Base-by-base conservation (phyloP, 2,329 filamentous ascomycete species). In the Gremmenia infestans region DNA sequence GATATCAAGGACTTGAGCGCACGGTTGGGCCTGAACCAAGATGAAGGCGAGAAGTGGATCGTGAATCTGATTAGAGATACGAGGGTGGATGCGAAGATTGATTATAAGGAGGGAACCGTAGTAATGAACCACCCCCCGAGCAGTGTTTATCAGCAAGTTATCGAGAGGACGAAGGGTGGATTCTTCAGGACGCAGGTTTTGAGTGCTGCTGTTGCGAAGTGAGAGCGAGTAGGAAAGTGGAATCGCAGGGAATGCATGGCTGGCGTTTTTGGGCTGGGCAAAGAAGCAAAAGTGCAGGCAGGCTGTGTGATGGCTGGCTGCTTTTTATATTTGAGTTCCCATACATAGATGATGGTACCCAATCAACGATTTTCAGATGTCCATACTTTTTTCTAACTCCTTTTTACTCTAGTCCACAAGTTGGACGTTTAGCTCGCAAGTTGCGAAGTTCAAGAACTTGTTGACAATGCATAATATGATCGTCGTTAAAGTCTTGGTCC, bases 31-130 rank as follows among this genome's bases (percentile, higher is more conserved):
- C 81, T 99, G 63, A 91, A 88, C 72, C 87, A 92, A 68, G 91
- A 96, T 71, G 94, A 97, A 70, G 94, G 94, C 68, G 94, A 99
- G 85, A 99, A 99, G 81, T 99, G 94, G 94, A 99, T 99, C 70
- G 94, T 99, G 68, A 99, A 99, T 80, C 82, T 99, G 63, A 99
- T 99, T 76, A 88, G 94, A 62, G 94, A 99, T 76, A 99, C 94
- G 23, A 85, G 92, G 61, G 89, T 99, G 61, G 94, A 99, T 71
- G 94, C 94, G 69, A 99, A 99, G 85, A 97, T 97, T 72, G 94
- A 99, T 78, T 97, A 96, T 79, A 91, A 97, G 80, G 90, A 96
- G 76, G 94, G 94, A 71, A 97, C 94, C 53, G 94, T 99, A 52
- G 86, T 97, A 67, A 99, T 99, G 93, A 97, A 99, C 80, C 94